Conservation (phyloP, 345 rosid species). For the Barbarea vulgaris region DNA sequence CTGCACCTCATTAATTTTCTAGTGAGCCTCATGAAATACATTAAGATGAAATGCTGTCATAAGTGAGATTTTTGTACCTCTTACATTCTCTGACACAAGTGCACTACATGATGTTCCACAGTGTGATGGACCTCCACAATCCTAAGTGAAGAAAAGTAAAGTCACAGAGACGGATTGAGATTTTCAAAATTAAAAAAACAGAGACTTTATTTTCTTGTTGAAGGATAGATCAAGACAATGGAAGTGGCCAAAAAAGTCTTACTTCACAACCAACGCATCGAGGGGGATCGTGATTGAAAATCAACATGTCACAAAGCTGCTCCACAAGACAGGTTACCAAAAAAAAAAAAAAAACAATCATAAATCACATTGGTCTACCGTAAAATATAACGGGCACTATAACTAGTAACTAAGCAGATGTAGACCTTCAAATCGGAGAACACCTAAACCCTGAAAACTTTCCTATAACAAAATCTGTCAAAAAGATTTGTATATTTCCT, state of each 20-base stretch:
- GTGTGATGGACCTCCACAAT: constrained; percentile 75
- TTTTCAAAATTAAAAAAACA: background rate
- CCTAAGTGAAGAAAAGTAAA: constrained; percentile 49
- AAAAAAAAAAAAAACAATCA: constrained; percentile 39
- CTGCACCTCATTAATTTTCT: background rate
- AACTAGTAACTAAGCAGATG: background rate
- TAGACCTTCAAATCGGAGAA: background rate
- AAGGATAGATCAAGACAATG: constrained; percentile 14
- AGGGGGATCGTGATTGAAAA: constrained; percentile 91
- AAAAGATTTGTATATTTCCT: background rate
- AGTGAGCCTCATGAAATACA: constrained; percentile 1
- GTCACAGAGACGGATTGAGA: constrained; percentile 13
- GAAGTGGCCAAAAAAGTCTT: constrained; percentile 40
- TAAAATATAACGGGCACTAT: background rate
- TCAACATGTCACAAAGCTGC: constrained; percentile 87
- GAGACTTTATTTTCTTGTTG: background rate
- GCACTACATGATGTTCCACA: constrained; percentile 90
- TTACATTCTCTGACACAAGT: constrained; percentile 57
- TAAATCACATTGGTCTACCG: constrained; percentile 31
- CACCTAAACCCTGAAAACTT: background rate
- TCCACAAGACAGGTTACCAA: constrained; percentile 40
- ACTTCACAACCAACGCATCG: constrained; percentile 81
- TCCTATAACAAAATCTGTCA: background rate
- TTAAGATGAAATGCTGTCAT: background rate
- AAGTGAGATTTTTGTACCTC: constrained; percentile 52